phyloP scores from a whole-genome alignment of 352 stramenopile genomes.

The Phytophthora fragariaefolia region DNA sequence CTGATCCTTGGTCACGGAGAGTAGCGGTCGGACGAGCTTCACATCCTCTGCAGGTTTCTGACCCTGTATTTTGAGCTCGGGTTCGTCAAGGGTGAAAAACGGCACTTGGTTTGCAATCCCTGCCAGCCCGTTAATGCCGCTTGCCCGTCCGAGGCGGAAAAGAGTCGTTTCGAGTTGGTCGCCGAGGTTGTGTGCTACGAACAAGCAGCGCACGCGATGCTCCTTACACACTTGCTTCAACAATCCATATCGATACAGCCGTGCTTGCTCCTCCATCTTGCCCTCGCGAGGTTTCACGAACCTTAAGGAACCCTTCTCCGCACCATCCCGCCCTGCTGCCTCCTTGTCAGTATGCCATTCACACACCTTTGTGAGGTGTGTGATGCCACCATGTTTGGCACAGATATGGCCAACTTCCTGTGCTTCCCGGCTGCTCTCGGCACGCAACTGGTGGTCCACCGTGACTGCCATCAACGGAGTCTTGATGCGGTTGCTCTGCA shows the following conservation, averaged over 20 bases:
- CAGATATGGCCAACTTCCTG: conserved; percentile 56
- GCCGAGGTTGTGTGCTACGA: conserved; percentile 80
- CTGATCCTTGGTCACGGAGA: conserved; percentile 61
- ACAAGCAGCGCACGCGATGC: conserved; percentile 68
- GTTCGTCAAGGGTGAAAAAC: conserved; percentile 30
- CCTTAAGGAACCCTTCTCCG: not conserved
- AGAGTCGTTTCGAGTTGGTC: conserved; percentile 86
- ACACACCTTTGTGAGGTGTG: conserved; percentile 59
- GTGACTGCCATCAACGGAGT: conserved; percentile 82
- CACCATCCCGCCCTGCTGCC: not conserved
- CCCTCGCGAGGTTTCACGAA: conserved; percentile 54
- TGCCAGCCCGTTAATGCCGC: conserved; percentile 77
- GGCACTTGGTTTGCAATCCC: conserved; percentile 56
- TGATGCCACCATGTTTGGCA: conserved; percentile 46
- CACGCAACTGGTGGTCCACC: conserved; percentile 76
- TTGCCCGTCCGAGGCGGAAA: conserved; percentile 77
- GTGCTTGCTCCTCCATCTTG: conserved; percentile 80
- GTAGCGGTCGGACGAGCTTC: conserved; percentile 64
- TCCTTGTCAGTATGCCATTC: conserved; percentile 47
- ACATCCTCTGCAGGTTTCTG: conserved; percentile 15
- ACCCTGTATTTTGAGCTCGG: not conserved
- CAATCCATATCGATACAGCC: conserved; percentile 71
- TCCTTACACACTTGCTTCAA: conserved; percentile 57
- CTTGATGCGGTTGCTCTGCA: conserved; percentile 50
- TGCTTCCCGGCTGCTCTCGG: conserved; percentile 72